Conservation (phyloP, 1,139 yeast species). For the Blastobotrys arbuscula region DNA sequence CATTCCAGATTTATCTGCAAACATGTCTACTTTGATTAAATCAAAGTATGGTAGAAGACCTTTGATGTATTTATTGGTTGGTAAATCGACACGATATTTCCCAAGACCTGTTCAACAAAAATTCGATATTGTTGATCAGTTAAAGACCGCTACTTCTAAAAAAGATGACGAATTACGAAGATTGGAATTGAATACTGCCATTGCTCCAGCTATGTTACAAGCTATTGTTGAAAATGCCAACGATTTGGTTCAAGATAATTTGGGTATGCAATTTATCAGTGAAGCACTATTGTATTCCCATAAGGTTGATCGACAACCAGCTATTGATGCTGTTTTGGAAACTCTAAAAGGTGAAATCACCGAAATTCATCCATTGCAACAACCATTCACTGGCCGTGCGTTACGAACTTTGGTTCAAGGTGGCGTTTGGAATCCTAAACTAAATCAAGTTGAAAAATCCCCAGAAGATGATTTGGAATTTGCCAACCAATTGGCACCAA, state of each 20-base stretch:
- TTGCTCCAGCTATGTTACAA: slow-evolving; percentile 61
- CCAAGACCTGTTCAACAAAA: slow-evolving; percentile 62
- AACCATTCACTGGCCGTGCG: slow-evolving; percentile 72
- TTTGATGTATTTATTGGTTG: slow-evolving; percentile 71
- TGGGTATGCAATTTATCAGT: slow-evolving; percentile 78
- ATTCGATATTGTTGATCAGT: slow-evolving; percentile 52
- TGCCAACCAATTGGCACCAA: slow-evolving; percentile 45
- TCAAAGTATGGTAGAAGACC: slow-evolving; percentile 89
- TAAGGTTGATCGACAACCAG: slow-evolving; percentile 45
- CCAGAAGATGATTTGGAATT: slow-evolving; percentile 63
- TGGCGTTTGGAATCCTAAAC: slow-evolving; percentile 67
- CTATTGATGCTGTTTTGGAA: slow-evolving; percentile 55
- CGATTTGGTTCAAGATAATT: slow-evolving; percentile 56
- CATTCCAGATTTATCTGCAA: slow-evolving; percentile 49
- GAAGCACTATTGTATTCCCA: slow-evolving; percentile 64
- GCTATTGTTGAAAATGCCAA: slow-evolving; percentile 45
- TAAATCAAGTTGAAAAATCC: slow-evolving; percentile 44
- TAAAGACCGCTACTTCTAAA: slow-evolving; percentile 64
- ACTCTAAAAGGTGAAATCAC: slow-evolving; percentile 36
- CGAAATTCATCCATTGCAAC: slow-evolving; percentile 52
- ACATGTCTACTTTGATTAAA: slow-evolving; percentile 52
- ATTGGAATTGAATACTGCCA: slow-evolving; percentile 56
- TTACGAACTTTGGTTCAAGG: slow-evolving; percentile 70
- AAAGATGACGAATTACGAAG: slow-evolving; percentile 79
- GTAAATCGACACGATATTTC: slow-evolving; percentile 78